A percentile compares a stretch with the other conserved stretches of the same genome.
phyloP scores from a whole-genome alignment of 2,329 filamentous ascomycete genomes.

The Colletotrichum cuscutae region DNA sequence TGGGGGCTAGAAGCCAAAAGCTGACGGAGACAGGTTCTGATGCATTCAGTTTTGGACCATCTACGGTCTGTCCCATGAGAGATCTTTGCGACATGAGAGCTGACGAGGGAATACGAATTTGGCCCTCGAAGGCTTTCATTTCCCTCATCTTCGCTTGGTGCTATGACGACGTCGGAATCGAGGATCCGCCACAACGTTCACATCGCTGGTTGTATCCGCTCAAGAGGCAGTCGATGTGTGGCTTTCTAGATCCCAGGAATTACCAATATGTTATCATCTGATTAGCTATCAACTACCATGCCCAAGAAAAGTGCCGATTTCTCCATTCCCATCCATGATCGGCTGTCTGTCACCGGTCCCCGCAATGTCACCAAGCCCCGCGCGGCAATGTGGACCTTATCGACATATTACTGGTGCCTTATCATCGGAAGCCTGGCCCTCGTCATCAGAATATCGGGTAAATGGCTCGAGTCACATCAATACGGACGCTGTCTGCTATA shows the following conservation, averaged over 20 bases:
- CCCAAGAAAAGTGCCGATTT: neutral
- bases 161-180: neutral
- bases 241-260: no score
- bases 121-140: neutral
- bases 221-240: neutral
- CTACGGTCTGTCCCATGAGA: neutral
- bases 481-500: neutral
- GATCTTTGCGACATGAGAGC: neutral
- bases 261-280: neutral
- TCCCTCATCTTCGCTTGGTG: neutral
- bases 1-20: neutral
- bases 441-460: neutral
- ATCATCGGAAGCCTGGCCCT: neutral
- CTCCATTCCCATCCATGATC: neutral
- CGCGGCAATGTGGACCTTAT: neutral
- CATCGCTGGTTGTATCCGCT: neutral
- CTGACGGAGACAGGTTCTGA: neutral
- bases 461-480: neutral
- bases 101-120: neutral
- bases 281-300: neutral
- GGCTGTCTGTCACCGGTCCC: neutral
- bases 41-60: neutral
- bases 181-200: neutral
- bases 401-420: neutral
- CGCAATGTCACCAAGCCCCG: neutral